Evolutionary conservation across 148 eudicot genomes (phyloP).

Genomic region (Dianthus caryophyllus): DNA sequence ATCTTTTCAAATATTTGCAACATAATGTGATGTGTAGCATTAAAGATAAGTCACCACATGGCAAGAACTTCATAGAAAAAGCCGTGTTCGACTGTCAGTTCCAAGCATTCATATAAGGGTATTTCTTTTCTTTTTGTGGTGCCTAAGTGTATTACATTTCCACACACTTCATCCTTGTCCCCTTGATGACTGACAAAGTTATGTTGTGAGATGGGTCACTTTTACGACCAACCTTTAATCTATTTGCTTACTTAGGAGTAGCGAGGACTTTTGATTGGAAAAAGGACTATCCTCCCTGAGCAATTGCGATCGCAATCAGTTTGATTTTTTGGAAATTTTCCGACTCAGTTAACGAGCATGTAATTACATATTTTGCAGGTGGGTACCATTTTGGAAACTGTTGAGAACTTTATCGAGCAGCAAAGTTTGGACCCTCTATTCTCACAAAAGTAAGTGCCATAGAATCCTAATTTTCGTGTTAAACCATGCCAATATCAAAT

Average conservation of each 20-base stretch:
- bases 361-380: slow-evolving; percentile 33
- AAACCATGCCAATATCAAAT: not conserved
- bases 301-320: not conserved
- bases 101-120: not conserved
- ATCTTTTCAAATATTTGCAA: not conserved
- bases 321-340: not conserved
- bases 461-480: not conserved
- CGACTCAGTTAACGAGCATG: slow-evolving; percentile 3
- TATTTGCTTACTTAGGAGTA: not conserved
- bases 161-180: not conserved
- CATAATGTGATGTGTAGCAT: not conserved
- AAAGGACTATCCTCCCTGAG: not conserved
- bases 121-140: not conserved
- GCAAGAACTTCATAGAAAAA: not conserved
- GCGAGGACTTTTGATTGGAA: not conserved
- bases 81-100: not conserved
- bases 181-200: not conserved
- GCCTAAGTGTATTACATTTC: not conserved
- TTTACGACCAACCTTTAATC: not conserved
- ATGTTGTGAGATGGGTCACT: not conserved
- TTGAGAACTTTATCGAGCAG: slow-evolving; percentile 69
- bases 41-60: not conserved
- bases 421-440: slow-evolving; percentile 56
- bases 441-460: slow-evolving; percentile 46
- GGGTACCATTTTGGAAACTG: slow-evolving; percentile 50